Evolutionary conservation across 2,329 filamentous ascomycete species (phyloP).

Genomic region (Albifimbria verrucaria): DNA sequence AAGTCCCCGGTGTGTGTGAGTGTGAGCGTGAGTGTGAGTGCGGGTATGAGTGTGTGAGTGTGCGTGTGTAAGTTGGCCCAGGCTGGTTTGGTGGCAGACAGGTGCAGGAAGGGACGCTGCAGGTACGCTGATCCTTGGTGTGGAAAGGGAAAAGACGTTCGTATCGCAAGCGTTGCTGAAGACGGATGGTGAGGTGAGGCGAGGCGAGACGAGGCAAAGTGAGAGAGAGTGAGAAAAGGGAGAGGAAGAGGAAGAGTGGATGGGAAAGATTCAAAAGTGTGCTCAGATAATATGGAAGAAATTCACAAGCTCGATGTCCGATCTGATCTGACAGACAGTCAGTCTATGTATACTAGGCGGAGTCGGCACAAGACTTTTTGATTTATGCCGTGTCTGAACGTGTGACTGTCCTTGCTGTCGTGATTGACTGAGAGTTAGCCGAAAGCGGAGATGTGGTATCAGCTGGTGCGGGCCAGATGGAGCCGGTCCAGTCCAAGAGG

Average conservation of each 20-base stretch:
- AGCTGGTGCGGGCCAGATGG: no score
- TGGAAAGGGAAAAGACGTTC: background rate
- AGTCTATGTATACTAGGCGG: no score
- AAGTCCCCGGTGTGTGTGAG: background rate
- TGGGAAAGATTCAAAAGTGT: background rate
- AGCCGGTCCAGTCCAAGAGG: no score
- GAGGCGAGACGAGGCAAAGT: no score
- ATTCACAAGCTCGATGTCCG: background rate
- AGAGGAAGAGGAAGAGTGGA: background rate
- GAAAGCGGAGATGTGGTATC: conserved; percentile 18
- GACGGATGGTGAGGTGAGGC: no score
- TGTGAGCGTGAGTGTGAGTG: background rate
- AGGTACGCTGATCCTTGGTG: background rate
- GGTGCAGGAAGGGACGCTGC: background rate
- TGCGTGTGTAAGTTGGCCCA: no score
- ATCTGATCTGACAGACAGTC: background rate
- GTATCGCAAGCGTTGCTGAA: no score
- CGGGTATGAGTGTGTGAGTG: no score
- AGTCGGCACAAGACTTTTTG: conserved; percentile 1
- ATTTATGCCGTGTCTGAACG: background rate
- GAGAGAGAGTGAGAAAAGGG: background rate
- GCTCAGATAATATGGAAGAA: background rate
- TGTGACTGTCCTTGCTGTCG: conserved; percentile 16
- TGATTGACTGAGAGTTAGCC: conserved; percentile 11
- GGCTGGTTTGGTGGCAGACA: background rate